phyloP scores from a whole-genome alignment of 2,329 filamentous ascomycete species.

The Fusarium newnesense region DNA sequence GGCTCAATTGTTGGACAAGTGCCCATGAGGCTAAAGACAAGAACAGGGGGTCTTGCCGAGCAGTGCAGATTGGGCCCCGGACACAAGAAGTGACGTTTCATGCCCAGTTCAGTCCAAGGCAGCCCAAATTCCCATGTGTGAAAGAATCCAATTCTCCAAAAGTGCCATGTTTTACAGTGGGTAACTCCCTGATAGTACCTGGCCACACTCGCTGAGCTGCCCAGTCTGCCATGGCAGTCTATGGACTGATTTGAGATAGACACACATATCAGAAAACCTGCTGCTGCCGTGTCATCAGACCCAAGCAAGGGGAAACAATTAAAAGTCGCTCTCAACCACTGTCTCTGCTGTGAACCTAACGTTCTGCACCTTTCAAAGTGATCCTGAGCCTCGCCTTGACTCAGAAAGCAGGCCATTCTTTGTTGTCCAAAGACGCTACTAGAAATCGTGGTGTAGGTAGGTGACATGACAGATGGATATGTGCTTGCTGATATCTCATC shows the following conservation, averaged over 20 bases:
- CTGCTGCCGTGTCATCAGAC: constrained; percentile 24
- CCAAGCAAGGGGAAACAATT: constrained; percentile 17
- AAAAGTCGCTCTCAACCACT: constrained; percentile 9
- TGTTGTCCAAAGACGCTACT: constrained; percentile 6
- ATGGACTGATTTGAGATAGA: constrained; percentile 1
- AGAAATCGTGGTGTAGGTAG: background rate
- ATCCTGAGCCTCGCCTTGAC: constrained; percentile 7
- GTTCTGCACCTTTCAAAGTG: constrained; percentile 2
- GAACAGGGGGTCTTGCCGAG: constrained; percentile 13
- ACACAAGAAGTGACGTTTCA: constrained; percentile 18
- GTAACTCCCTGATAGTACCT: background rate
- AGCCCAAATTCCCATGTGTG: constrained; percentile 30
- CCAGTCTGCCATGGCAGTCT: background rate
- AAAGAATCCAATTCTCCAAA: constrained; percentile 32
- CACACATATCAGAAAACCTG: background rate
- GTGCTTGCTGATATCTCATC: constrained; percentile 4
- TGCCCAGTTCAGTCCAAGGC: background rate
- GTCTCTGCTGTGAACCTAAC: background rate
- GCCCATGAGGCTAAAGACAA: constrained; percentile 4
- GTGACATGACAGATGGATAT: background rate
- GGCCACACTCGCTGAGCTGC: background rate
- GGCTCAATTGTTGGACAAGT: background rate
- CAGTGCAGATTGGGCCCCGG: constrained; percentile 7
- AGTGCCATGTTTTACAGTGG: constrained; percentile 34
- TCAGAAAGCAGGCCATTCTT: constrained; percentile 23